A percentile compares a stretch with the other conserved stretches of the same genome.
These are phyloP conservation scores for Rhodomyrtus tomentosa DNA, from an alignment of 345 rosid species.

Conservation along the genomic window DNA sequence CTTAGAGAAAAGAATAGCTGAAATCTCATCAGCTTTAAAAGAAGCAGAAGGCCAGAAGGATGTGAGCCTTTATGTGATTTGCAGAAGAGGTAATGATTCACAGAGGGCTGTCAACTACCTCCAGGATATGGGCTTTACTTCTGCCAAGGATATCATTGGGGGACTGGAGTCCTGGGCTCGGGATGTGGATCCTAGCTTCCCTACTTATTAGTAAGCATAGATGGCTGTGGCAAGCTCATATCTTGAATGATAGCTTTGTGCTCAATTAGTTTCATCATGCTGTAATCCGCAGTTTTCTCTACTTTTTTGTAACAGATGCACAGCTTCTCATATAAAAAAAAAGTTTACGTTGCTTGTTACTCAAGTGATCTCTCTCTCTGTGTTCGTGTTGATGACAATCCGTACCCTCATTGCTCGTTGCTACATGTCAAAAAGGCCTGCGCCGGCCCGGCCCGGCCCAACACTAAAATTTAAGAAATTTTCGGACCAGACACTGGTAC, in stretches of 20 bases:
- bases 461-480: too few species aligned
- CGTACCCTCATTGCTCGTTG: not conserved
- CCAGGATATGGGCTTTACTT: conserved; percentile 41
- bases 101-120: conserved; percentile 79
- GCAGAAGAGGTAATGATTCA: conserved; percentile 92
- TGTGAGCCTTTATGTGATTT: conserved; percentile 45
- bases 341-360: not conserved
- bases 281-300: not conserved
- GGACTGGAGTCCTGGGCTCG: conserved; percentile 76
- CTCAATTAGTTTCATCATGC: not conserved
- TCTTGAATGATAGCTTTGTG: not conserved
- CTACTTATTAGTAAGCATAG: conserved; percentile 34
- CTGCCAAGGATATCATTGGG: conserved; percentile 71
- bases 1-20: conserved; percentile 51
- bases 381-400: not conserved
- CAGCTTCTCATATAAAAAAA: not conserved
- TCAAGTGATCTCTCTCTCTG: not conserved
- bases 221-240: not conserved
- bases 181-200: conserved; percentile 73
- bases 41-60: conserved; percentile 22
- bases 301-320: not conserved
- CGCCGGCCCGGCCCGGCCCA: too few species aligned
- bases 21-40: conserved; percentile 51
- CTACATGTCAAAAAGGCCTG: too few species aligned
- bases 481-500: too few species aligned